These are phyloP conservation scores for Gonapodya prolifera DNA, from an alignment of 192 early-diverging fungal species.

Conservation along the genomic window DNA sequence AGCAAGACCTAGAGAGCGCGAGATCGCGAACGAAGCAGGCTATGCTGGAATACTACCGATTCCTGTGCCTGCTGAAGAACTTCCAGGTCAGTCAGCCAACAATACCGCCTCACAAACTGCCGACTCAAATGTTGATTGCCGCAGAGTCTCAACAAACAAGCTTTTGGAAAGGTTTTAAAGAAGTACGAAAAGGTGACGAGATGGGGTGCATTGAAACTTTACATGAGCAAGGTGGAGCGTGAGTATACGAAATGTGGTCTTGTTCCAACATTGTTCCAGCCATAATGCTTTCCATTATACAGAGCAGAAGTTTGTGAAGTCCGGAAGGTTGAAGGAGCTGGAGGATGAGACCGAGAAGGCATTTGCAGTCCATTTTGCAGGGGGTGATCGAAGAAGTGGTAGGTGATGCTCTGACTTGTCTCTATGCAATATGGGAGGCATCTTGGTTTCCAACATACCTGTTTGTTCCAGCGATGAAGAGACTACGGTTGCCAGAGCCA, in stretches of 20 bases:
- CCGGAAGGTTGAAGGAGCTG: not conserved
- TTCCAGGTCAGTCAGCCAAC: not conserved
- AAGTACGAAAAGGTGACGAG: not conserved
- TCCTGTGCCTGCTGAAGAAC: not conserved
- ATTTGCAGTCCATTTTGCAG: not conserved
- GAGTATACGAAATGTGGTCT: too few relatives aligned
- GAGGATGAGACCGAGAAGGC: not conserved
- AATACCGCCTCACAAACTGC: not conserved
- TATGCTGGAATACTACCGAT: slow-evolving; percentile 1
- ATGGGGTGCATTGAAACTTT: not conserved
- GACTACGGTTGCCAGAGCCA: not conserved
- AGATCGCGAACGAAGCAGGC: not conserved
- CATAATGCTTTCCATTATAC: too few relatives aligned
- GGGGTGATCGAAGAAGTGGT: not conserved
- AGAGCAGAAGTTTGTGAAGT: not conserved
- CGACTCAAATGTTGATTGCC: not conserved
- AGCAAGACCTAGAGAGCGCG: not conserved
- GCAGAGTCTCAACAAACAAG: not conserved
- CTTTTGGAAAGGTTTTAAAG: not conserved
- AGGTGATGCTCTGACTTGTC: not conserved
- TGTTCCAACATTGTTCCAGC: too few relatives aligned
- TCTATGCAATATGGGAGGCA: not conserved
- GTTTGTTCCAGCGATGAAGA: not conserved
- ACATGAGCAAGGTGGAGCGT: not conserved
- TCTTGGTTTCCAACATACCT: too few relatives aligned